Percentiles rank a stretch among this genome's conserved stretches.
Conservation (phyloP, 257 asterid genomes). For the Penstemon davidsonii region DNA sequence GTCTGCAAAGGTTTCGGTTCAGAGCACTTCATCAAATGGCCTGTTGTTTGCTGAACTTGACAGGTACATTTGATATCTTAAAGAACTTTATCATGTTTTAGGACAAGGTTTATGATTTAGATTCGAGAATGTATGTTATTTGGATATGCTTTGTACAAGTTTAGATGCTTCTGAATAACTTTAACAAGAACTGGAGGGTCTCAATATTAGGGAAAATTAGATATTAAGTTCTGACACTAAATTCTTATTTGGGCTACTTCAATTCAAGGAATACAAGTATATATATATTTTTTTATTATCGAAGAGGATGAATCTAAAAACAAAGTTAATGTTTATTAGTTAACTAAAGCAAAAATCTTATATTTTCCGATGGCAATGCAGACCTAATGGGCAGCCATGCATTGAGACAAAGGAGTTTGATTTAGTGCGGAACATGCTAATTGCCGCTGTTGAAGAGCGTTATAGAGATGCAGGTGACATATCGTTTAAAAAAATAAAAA, state of each 20-base stretch:
- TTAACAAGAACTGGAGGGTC: neutral
- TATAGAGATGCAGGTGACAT: conserved; percentile 57
- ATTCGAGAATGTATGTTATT: conserved; percentile 2
- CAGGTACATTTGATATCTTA: conserved; percentile 34
- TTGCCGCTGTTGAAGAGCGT: conserved; percentile 66
- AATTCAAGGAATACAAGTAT: neutral
- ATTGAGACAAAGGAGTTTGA: conserved; percentile 56
- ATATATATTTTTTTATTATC: no score
- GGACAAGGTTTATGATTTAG: neutral
- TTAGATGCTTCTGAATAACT: neutral
- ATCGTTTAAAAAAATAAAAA: no score
- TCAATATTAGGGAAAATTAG: neutral
- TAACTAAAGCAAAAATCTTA: conserved; percentile 1
- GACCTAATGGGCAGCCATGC: conserved; percentile 59
- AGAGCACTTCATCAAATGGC: conserved; percentile 33
- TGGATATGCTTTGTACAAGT: neutral
- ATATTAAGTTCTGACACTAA: neutral
- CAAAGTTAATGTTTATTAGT: neutral
- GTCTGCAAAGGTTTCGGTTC: conserved; percentile 37
- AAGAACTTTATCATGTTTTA: neutral
- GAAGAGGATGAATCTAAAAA: neutral
- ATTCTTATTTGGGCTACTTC: neutral
- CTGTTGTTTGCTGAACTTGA: conserved; percentile 46
- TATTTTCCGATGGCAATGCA: conserved; percentile 24
- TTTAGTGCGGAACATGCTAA: conserved; percentile 55